These are phyloP conservation scores for Elaeagnus macrophylla DNA, from an alignment of 306 rosid species.

Conservation along the genomic window DNA sequence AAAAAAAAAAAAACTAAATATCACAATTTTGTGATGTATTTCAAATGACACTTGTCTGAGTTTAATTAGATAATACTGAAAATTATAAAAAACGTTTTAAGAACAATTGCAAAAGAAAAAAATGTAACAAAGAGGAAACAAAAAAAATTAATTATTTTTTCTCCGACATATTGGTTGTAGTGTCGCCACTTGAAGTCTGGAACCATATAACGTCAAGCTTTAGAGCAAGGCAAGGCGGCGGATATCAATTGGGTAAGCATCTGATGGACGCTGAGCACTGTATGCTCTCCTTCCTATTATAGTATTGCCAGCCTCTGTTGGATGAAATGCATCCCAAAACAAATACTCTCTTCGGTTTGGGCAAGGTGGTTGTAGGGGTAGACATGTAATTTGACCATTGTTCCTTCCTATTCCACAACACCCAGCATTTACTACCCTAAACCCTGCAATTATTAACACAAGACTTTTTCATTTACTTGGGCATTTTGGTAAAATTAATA, in stretches of 20 bases:
- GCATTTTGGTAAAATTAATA: too few relatives aligned
- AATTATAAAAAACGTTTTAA: too few relatives aligned
- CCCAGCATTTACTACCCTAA: conserved; percentile 53
- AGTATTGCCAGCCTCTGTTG: conserved; percentile 62
- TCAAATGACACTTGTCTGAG: too few relatives aligned
- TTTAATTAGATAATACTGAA: too few relatives aligned
- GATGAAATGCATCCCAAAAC: conserved; percentile 98
- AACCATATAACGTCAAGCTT: neutral
- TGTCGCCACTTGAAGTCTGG: too few relatives aligned
- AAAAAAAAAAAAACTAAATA: too few relatives aligned
- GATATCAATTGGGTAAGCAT: conserved; percentile 83
- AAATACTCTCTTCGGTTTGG: conserved; percentile 44
- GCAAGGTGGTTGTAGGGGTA: conserved; percentile 76
- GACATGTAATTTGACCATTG: conserved; percentile 83
- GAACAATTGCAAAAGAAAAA: too few relatives aligned
- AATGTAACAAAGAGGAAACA: too few relatives aligned
- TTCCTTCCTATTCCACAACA: conserved; percentile 95
- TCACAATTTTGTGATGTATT: too few relatives aligned
- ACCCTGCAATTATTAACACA: conserved; percentile 37
- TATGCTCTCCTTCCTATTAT: conserved; percentile 59
- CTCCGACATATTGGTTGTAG: too few relatives aligned
- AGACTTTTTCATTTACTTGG: too few relatives aligned
- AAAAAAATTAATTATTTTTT: too few relatives aligned
- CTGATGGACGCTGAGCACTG: conserved; percentile 59
- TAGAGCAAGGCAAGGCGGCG: conserved; percentile 55